Evolutionary conservation across 352 stramenopile genomes (phyloP), one percentile per base, ranked within the genome.

Genomic region (Phytophthora niederhauseri): DNA sequence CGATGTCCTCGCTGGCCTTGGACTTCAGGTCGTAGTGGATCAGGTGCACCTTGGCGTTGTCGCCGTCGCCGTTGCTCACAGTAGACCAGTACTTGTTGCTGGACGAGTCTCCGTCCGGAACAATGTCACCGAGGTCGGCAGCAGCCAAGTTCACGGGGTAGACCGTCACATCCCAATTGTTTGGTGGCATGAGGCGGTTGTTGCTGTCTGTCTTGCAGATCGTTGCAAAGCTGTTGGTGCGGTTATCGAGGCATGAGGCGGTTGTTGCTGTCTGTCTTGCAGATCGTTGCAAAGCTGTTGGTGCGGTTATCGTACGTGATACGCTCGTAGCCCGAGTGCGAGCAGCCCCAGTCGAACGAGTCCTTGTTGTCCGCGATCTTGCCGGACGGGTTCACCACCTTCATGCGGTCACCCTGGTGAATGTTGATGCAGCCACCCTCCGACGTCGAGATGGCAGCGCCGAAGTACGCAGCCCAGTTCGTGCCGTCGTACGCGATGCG

Each of bases 241-340:
- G n/a, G n/a, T n/a, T n/a, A n/a, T n/a, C n/a, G 76, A 59, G 77
- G 80, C 63, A 84, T 87, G 74, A 87, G 84, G 64, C 79, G 79
- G 74, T 87, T 84, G 71, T 81, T 84, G 79, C 70, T 84, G 78
- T 87, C 78, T 8, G 78, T 87, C 69, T 84, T 87, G 31, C 79
- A 82, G 59, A 84, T 84, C 38, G 66, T 70, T 8, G 76, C 77
- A 56, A 80, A 84, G 49, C 75, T 58, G 20, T 74, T 73, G 22
- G 64, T 61, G 46, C 75, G 75, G 38, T 69, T 68, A 65, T 84
- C 78, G 57, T 80, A 86, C 50, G 78, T 72, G 61, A 86, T 76
- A 34, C 78, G 78, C 68, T 86, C 78, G 68, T 87, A 87, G 20
- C 67, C 76, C 6, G n/a, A n/a, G n/a, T n/a, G n/a, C n/a, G n/a